Evolutionary conservation across 2,329 filamentous ascomycete species (phyloP).

Genomic region (Neopestalotiopsis clavispora): DNA sequence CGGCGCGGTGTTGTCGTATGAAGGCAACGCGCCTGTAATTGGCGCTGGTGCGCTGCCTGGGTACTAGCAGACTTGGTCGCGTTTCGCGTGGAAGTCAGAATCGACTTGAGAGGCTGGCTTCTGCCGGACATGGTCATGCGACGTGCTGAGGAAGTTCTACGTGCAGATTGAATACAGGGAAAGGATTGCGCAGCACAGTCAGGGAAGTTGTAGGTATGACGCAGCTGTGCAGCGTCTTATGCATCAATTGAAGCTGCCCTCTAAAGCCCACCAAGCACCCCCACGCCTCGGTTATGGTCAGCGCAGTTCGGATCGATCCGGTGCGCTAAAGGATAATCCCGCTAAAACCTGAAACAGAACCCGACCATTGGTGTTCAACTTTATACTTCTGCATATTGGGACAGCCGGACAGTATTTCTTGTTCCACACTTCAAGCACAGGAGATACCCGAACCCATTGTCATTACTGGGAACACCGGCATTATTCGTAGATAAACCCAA

Average conservation of each 20-base stretch:
- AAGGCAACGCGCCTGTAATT: conserved; percentile 25
- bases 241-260: background rate
- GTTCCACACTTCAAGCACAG: too few relatives aligned
- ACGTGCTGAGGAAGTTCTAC: too few relatives aligned
- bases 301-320: background rate
- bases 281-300: background rate
- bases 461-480: too few relatives aligned
- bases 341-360: background rate
- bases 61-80: background rate
- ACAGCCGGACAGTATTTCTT: background rate
- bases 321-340: background rate
- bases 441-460: too few relatives aligned
- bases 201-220: background rate
- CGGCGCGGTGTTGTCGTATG: conserved; percentile 27
- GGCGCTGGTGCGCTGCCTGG: background rate
- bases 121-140: conserved; percentile 6
- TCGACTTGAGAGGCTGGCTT: background rate
- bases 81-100: conserved; percentile 1
- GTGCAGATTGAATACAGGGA: too few relatives aligned
- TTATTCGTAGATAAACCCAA: too few relatives aligned
- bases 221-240: conserved; percentile 11
- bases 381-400: too few relatives aligned
- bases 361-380: too few relatives aligned
- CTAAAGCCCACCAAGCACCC: background rate
- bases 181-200: background rate